A percentile compares a stretch with the other conserved stretches of the same genome.
Conservation (phyloP, 2,329 filamentous ascomycete genomes). For the Scedosporium apiospermum region DNA sequence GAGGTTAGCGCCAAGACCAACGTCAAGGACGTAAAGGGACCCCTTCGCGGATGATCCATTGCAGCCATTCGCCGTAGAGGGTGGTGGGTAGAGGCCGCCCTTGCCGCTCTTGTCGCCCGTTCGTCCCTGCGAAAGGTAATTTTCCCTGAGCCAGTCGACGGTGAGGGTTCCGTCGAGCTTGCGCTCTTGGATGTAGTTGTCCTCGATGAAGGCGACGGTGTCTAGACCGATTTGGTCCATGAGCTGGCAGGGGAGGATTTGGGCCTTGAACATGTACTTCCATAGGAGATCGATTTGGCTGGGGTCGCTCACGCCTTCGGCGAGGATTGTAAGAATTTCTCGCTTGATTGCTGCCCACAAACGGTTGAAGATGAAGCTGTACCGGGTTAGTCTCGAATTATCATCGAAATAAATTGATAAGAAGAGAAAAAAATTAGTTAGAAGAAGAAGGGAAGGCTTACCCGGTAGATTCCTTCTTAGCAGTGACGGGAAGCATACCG, state of each 20-base stretch:
- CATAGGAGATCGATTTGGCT: slow-evolving; percentile 40
- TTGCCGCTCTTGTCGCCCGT: slow-evolving; percentile 33
- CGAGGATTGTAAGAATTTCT: slow-evolving; percentile 36
- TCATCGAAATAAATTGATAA: too few relatives aligned
- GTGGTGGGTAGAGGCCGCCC: slow-evolving; percentile 28
- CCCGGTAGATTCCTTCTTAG: slow-evolving; percentile 38
- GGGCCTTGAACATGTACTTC: slow-evolving; percentile 23
- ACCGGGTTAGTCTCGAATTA: background rate
- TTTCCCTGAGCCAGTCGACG: slow-evolving; percentile 30
- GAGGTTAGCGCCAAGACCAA: slow-evolving; percentile 13
- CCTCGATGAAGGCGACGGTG: slow-evolving; percentile 42
- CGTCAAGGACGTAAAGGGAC: slow-evolving; percentile 18
- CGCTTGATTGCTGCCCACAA: slow-evolving; percentile 48
- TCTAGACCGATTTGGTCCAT: slow-evolving; percentile 44
- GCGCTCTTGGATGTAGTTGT: slow-evolving; percentile 41
- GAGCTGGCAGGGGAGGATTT: slow-evolving; percentile 18
- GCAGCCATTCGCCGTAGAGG: slow-evolving; percentile 6
- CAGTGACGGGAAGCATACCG: slow-evolving; percentile 29
- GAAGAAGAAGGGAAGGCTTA: background rate
- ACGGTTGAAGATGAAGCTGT: slow-evolving; percentile 40
- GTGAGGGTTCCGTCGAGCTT: slow-evolving; percentile 27
- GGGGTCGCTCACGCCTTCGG: slow-evolving; percentile 37
- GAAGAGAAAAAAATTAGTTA: too few relatives aligned
- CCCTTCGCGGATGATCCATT: background rate
- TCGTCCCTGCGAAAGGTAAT: slow-evolving; percentile 34